Evolutionary conservation across 192 early-diverging fungal species (phyloP).

Genomic region (Coemansia sp.): DNA sequence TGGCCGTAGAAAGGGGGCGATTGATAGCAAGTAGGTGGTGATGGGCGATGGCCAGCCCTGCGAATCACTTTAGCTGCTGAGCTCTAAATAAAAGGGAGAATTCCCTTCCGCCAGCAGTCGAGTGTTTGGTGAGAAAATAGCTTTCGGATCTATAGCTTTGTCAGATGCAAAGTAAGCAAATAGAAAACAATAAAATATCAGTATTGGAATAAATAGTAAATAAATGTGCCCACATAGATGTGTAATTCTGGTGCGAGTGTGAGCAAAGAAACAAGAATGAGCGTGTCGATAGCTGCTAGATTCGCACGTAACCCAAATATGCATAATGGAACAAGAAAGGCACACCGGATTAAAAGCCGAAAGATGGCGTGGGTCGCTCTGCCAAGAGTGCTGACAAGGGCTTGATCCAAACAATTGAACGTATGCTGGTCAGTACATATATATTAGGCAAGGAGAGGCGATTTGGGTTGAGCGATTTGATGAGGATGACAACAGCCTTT

Average conservation of each 20-base stretch:
- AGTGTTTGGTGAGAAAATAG: background rate
- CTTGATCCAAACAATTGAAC: constrained; percentile 4
- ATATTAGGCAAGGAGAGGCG: background rate
- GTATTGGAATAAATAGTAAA: background rate
- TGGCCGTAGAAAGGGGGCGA: background rate
- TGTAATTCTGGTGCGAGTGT: background rate
- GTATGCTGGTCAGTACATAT: background rate
- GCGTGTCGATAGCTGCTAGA: background rate
- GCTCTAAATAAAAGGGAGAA: background rate
- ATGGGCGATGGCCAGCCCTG: constrained; percentile 4
- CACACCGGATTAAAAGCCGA: background rate
- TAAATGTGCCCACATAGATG: background rate
- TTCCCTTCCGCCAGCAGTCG: background rate
- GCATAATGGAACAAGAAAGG: background rate
- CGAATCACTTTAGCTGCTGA: background rate
- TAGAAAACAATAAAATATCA: background rate
- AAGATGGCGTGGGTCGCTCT: background rate
- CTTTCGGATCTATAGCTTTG: background rate
- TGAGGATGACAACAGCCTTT: background rate
- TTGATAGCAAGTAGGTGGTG: constrained; percentile 1
- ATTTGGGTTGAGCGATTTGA: constrained; percentile 3
- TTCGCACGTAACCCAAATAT: background rate
- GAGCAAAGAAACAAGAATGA: background rate
- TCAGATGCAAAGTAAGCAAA: background rate
- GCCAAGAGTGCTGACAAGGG: constrained; percentile 2